Evolutionary conservation across 2,329 filamentous ascomycete genomes (phyloP).

Genomic region (Aplosporella prunicola): DNA sequence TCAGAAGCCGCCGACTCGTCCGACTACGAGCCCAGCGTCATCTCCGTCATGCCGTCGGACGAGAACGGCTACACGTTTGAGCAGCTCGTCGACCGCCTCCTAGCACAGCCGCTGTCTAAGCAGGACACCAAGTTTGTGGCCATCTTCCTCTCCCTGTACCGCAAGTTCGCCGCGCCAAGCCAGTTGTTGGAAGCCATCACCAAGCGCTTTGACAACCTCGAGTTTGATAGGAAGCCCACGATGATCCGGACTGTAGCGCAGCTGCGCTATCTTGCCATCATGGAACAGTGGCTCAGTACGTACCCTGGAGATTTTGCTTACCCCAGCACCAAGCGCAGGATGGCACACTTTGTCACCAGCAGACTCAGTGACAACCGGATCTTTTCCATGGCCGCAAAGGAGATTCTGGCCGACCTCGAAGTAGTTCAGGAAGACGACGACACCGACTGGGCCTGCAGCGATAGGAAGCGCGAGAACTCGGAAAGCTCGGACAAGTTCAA

Average conservation of each 20-base stretch:
- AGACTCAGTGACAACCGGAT: slow-evolving; percentile 68
- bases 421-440: slow-evolving; percentile 79
- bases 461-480: slow-evolving; percentile 47
- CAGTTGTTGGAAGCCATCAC: slow-evolving; percentile 71
- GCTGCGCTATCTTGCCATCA: slow-evolving; percentile 69
- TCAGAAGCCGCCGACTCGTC: slow-evolving; percentile 60
- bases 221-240: slow-evolving; percentile 57
- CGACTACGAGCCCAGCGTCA: slow-evolving; percentile 43
- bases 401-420: slow-evolving; percentile 73
- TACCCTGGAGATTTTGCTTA: slow-evolving; percentile 93
- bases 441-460: slow-evolving; percentile 79
- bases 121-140: slow-evolving; percentile 82
- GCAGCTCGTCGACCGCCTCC: slow-evolving; percentile 66
- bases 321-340: slow-evolving; percentile 57
- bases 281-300: slow-evolving; percentile 79
- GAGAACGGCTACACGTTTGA: slow-evolving; percentile 50
- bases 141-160: slow-evolving; percentile 85
- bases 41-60: slow-evolving; percentile 37
- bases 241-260: slow-evolving; percentile 73
- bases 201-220: slow-evolving; percentile 61
- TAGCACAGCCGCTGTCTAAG: slow-evolving; percentile 72
- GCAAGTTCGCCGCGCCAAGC: slow-evolving; percentile 79
- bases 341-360: slow-evolving; percentile 67
- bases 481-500: slow-evolving; percentile 30
- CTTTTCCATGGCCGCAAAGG: slow-evolving; percentile 74